These are phyloP conservation scores for Verbascum thapsus DNA, from an alignment of 257 asterid species.

Conservation along the genomic window DNA sequence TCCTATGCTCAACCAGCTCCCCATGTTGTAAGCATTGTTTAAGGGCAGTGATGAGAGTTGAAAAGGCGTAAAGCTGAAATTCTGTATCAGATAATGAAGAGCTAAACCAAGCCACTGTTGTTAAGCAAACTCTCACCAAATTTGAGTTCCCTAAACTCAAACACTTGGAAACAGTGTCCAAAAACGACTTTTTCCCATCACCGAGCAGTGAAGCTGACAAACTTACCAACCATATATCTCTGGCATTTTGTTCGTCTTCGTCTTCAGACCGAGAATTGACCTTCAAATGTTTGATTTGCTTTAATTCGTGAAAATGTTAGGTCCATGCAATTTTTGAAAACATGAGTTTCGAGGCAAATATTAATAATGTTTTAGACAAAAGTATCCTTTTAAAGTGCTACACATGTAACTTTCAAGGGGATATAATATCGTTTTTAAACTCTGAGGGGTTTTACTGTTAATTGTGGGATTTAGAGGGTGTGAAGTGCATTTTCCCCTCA, in stretches of 20 bases:
- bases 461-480: too few species aligned
- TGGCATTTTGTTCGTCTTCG: constrained; percentile 52
- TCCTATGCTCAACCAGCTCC: constrained; percentile 61
- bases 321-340: too few species aligned
- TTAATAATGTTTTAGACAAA: too few species aligned
- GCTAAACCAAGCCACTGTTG: constrained; percentile 82
- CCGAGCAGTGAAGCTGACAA: constrained; percentile 58
- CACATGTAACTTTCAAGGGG: too few species aligned
- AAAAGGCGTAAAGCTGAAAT: constrained; percentile 55
- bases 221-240: constrained; percentile 61
- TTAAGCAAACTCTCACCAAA: constrained; percentile 63
- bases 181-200: constrained; percentile 60
- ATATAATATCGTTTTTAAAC: too few species aligned
- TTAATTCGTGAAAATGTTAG: too few species aligned
- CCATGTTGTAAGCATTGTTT: constrained; percentile 52
- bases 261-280: constrained; percentile 40
- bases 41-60: constrained; percentile 52
- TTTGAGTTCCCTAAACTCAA: constrained; percentile 50
- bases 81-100: constrained; percentile 43
- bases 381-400: too few species aligned
- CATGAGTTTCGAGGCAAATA: too few species aligned
- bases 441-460: too few species aligned
- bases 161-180: constrained; percentile 57
- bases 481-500: too few species aligned
- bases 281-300: constrained; percentile 18